Conservation (phyloP, 2,329 filamentous ascomycete genomes). For the Ophiostoma triangulosporum region DNA sequence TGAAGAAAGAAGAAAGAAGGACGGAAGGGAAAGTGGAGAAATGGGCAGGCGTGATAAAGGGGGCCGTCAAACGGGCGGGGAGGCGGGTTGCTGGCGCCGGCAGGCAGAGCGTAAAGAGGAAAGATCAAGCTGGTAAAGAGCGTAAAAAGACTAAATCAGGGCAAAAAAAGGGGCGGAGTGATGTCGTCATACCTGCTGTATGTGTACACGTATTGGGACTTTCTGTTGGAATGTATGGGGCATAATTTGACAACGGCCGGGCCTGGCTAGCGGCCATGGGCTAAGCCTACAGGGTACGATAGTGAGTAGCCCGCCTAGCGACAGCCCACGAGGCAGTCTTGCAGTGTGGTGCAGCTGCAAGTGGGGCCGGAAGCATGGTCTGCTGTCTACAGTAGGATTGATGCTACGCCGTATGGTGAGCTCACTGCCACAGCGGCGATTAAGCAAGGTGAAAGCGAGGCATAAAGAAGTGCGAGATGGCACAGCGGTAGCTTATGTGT, state of each 20-base stretch:
- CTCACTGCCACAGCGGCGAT: not conserved
- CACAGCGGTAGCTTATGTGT: too few species aligned
- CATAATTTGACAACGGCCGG: conserved; percentile 5
- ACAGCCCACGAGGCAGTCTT: not conserved
- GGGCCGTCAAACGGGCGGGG: conserved; percentile 2
- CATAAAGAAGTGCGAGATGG: not conserved
- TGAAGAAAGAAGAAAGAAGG: not conserved
- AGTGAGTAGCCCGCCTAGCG: not conserved
- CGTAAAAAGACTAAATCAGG: not conserved
- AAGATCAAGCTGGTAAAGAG: not conserved
- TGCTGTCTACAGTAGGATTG: not conserved
- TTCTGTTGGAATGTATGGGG: not conserved
- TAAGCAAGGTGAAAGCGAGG: not conserved
- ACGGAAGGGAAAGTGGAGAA: not conserved
- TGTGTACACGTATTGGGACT: not conserved
- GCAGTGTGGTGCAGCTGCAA: conserved; percentile 1
- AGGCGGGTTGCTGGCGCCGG: conserved; percentile 7
- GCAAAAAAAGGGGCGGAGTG: not conserved
- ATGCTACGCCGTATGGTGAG: not conserved
- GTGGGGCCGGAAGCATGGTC: not conserved
- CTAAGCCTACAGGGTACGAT: too few species aligned
- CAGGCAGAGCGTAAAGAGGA: too few species aligned
- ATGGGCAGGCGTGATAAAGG: not conserved
- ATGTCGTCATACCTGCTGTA: conserved; percentile 11
- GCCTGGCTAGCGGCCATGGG: not conserved